phyloP scores from a whole-genome alignment of 257 asterid species.

The Agastache rugosa region DNA sequence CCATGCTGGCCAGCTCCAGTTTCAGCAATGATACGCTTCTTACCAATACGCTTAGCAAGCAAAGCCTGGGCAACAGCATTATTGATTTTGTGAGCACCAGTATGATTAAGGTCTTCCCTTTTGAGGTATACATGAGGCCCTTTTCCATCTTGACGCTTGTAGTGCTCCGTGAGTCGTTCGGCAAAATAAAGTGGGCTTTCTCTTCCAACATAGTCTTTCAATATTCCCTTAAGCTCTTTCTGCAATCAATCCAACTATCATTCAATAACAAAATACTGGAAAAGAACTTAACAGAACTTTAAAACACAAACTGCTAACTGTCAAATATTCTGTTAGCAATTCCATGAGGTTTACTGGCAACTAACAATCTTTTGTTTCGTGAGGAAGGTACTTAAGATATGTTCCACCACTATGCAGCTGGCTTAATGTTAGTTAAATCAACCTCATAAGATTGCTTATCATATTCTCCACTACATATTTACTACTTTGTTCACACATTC shows the following conservation, averaged over 20 bases:
- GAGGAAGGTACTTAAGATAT: neutral
- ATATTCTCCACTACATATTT: neutral
- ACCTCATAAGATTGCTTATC: neutral
- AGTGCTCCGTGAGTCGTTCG: slow-evolving; percentile 88
- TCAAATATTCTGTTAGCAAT: neutral
- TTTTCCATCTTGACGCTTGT: slow-evolving; percentile 65
- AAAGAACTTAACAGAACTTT: neutral
- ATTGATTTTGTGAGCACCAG: slow-evolving; percentile 97
- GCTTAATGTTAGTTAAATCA: too few species aligned
- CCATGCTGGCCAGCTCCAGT: slow-evolving; percentile 99
- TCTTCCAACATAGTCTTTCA: slow-evolving; percentile 95
- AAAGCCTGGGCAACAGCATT: slow-evolving; percentile 92
- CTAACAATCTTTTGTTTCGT: neutral
- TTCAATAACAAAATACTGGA: slow-evolving; percentile 15
- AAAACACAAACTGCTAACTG: neutral
- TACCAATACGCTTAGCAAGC: slow-evolving; percentile 91
- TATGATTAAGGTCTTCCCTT: slow-evolving; percentile 96
- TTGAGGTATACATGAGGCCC: slow-evolving; percentile 89
- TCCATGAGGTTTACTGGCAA: neutral
- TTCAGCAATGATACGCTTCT: slow-evolving; percentile 90
- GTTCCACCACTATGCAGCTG: too few species aligned
- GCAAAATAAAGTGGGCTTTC: slow-evolving; percentile 95
- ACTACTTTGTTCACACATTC: neutral
- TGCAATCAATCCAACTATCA: slow-evolving; percentile 37
- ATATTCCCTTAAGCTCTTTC: slow-evolving; percentile 80